Evolutionary conservation across 139 green algal species (phyloP), one percentile per base, ranked within the genome.

Genomic region (Gonium pectorale): DNA sequence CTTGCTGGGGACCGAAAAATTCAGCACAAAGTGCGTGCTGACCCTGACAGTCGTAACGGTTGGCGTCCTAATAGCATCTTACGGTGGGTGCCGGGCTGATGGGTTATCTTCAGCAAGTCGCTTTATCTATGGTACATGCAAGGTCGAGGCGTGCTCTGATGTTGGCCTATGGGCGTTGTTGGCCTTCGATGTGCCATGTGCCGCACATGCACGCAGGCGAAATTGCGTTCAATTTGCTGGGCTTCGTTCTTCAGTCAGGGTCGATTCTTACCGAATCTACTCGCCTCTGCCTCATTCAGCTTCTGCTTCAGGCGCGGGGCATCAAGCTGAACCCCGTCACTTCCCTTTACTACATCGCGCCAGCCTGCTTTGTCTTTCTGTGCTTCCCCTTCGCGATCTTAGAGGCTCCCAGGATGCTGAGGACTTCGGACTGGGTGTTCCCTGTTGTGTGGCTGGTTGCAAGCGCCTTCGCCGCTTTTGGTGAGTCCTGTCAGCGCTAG

Each of bases 251-350:
- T 54, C 93, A 96, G 85, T 33, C 87, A 27, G 67, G 40, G 5
- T 90, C 90, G 44, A 89, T 96, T 41, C 31, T 87, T 17, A 89
- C 86, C 1, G 88, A 93, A 83, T 87, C 79, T 44, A 79, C 83
- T 64, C 86, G 88, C n/a, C 86, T 93, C 6, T 88, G 80, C 43
- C 84, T 96, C 29, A 92, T 96, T 15, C 94, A 96, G 90, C 88
- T 97, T 9, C 88, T 97, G 73, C 73, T 97, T 29, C 88, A 93
- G 67, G 81, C 69, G n/a, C 86, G 89, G 9, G 96, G 95, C 40
- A 90, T 98, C 49, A 96, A 94, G 67, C 81, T 98, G 9, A 99
- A 98, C 90, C 94, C 95, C 62, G 96, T 99, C 79, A 96, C 93
- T 41, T 96, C 94, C 31, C 86, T 97, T 70, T 97, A 96, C 83